Evolutionary conservation across 495 filamentous ascomycete species (phyloP), one percentile per base, ranked within the genome.

Genomic region (Beverwykella pulmonaria): DNA sequence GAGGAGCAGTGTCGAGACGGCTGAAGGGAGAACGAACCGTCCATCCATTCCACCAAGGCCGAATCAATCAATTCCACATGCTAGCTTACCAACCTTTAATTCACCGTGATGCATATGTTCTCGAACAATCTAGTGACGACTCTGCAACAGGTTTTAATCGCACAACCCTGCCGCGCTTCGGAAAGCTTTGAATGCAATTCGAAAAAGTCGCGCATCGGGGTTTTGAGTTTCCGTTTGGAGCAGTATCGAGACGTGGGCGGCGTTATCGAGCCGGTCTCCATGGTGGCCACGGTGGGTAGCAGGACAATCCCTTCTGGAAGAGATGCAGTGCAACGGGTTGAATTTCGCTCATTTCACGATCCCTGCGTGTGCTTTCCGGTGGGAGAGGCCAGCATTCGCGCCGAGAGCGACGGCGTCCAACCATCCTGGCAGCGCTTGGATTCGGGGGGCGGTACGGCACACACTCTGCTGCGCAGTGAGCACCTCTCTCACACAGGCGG

Each of bases 21-120:
- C 65, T 68, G 65, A 68, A 71, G 49, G 68, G 69, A 65, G 61
- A 56, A 32, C 26, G 41, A 60, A 22, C 53, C 36, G 53, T 30
- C 39, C 48, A 6, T 14, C n/a, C 34, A 27, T 22, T 41, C 55
- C 29, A 30, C 57, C 44, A 70, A 36, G 23, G 36, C 53, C 36
- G 47, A 20, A 49, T 65, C 59, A 69, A 71, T 71, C 60, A 68
- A 68, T 65, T 41, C 25, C 65, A 63, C 59, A 59, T 63, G 59
- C 53, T 67, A 27, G 53, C 29, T 29, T 34, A 27, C 53, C 53
- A 20, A 12, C 47, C 52, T 22, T 61, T 63, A 54, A 63, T 63
- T 53, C 58, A n/a, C 17, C 30, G 58, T 59, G 62, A 66, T 67
- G 58, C 46, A 19, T 56, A 2, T 25, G 23, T n/a, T 32, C 49